Evolutionary conservation across 768 basidiomycete genomes (phyloP).

Genomic region (Grammothele lineata): DNA sequence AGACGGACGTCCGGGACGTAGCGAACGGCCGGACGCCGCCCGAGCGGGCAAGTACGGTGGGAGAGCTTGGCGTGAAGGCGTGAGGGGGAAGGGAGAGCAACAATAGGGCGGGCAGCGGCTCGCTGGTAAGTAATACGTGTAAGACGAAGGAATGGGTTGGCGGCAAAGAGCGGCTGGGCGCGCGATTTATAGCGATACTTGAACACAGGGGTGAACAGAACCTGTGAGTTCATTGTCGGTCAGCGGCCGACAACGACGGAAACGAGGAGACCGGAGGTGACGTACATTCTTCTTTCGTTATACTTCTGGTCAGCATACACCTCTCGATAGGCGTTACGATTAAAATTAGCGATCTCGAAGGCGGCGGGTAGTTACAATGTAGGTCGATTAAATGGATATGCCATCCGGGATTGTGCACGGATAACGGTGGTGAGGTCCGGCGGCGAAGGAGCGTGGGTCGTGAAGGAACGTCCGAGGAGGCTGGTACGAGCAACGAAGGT

Average conservation of each 20-base stretch:
- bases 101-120: conserved; percentile 1
- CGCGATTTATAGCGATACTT: conserved; percentile 4
- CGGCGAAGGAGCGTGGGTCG: background rate
- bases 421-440: background rate
- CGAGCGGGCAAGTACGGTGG: too few species aligned
- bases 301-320: conserved; percentile 12
- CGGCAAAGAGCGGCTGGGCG: conserved; percentile 5
- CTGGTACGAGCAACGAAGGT: background rate
- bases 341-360: conserved; percentile 11
- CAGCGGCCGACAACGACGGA: background rate
- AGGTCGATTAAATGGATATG: conserved; percentile 6
- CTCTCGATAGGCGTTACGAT: conserved; percentile 16
- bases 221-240: background rate
- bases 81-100: background rate
- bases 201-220: background rate
- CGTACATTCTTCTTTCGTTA: conserved; percentile 6
- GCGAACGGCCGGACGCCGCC: too few species aligned
- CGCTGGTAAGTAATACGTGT: conserved; percentile 8
- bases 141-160: conserved; percentile 14
- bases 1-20: too few species aligned
- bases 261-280: background rate
- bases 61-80: background rate
- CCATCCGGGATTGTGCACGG: conserved; percentile 6
- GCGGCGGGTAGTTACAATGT: background rate
- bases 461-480: background rate